phyloP scores from a whole-genome alignment of 2,329 filamentous ascomycete genomes.

The Fusarium clavum region DNA sequence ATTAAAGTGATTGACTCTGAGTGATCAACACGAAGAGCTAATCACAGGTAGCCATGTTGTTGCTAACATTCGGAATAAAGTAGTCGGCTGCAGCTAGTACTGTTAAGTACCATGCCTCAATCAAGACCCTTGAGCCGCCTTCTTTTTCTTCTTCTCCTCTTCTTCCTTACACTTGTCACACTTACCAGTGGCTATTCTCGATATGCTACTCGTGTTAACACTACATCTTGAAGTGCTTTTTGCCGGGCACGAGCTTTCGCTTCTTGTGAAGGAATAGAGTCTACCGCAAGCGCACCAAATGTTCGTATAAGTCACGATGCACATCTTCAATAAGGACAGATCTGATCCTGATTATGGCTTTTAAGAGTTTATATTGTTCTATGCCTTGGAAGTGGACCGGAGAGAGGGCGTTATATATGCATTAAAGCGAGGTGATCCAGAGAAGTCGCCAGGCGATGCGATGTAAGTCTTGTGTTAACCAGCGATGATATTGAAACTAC shows the following conservation, averaged over 20 bases:
- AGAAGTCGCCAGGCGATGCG: background rate
- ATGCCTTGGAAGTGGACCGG: no score
- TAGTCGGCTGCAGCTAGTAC: background rate
- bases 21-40: rapidly evolving
- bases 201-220: background rate
- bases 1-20: rapidly evolving
- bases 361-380: no score
- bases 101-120: background rate
- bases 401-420: background rate
- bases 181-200: background rate
- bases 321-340: background rate
- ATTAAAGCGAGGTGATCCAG: background rate
- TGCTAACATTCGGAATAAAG: background rate
- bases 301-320: background rate
- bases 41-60: background rate
- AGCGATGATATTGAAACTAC: no score
- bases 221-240: background rate
- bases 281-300: background rate
- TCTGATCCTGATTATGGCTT: no score
- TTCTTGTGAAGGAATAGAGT: background rate
- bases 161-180: background rate
- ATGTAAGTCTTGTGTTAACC: no score
- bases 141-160: background rate
- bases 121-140: background rate
- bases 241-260: background rate